Percentiles rank a stretch among this genome's conserved stretches.
phyloP scores from a whole-genome alignment of 176 grass and related monocot genomes.

The Juncus inflexus region DNA sequence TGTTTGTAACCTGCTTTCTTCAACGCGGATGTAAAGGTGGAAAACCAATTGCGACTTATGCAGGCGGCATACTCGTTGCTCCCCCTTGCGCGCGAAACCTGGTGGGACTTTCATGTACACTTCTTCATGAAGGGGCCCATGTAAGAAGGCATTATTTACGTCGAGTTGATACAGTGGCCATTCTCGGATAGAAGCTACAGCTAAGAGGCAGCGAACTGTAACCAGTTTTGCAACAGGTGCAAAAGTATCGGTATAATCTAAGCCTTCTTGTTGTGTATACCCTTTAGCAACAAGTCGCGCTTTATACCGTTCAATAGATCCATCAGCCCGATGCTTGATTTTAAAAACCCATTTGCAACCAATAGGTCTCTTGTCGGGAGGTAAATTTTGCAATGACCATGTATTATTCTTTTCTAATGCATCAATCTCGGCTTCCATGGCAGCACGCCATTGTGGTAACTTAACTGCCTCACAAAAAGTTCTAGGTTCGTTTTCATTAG shows the following conservation, averaged over 20 bases:
- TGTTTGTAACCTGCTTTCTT: not conserved
- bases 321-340: not conserved
- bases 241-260: not conserved
- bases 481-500: not conserved
- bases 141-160: not conserved
- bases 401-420: not conserved
- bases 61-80: not conserved
- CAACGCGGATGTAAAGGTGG: not conserved
- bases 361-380: not conserved
- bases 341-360: too few species aligned
- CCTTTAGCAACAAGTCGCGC: too few species aligned
- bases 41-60: not conserved
- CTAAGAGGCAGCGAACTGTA: not conserved
- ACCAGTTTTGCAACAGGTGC: not conserved
- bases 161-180: not conserved
- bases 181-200: not conserved
- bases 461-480: not conserved
- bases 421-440: not conserved
- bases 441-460: not conserved
- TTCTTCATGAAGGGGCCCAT: not conserved
- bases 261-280: not conserved
- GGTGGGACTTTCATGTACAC: not conserved
- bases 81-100: not conserved
- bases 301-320: not conserved
- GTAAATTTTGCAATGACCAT: not conserved